These are phyloP conservation scores for Lindgomyces ingoldianus DNA, from an alignment of 495 filamentous ascomycete genomes.

Conservation along the genomic window DNA sequence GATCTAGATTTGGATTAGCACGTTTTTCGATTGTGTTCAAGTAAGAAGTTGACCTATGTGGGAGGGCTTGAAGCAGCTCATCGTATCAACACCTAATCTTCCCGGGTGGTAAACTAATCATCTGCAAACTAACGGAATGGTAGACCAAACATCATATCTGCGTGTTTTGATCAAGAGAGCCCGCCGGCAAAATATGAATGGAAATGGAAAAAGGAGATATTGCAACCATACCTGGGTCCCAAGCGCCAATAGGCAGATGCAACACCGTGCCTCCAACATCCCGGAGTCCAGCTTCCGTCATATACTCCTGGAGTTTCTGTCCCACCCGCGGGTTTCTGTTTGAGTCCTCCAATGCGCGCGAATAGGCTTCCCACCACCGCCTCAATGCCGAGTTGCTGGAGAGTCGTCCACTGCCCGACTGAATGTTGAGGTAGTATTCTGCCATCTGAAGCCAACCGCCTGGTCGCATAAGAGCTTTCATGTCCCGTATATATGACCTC, in stretches of 20 bases:
- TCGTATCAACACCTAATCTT: no score
- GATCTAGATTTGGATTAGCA: constrained; percentile 26
- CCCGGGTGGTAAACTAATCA: no score
- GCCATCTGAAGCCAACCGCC: constrained; percentile 91
- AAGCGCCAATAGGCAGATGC: constrained; percentile 33
- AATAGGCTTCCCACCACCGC: constrained; percentile 41
- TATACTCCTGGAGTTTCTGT: constrained; percentile 20
- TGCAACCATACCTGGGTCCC: constrained; percentile 27
- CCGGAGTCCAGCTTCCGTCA: constrained; percentile 23
- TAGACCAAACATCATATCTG: not conserved
- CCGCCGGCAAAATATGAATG: no score
- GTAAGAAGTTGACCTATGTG: not conserved
- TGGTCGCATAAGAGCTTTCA: constrained; percentile 64
- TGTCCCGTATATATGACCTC: constrained; percentile 76
- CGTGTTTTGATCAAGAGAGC: not conserved
- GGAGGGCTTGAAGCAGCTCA: no score
- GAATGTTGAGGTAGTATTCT: constrained; percentile 83
- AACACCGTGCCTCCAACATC: constrained; percentile 21
- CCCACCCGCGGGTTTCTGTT: constrained; percentile 43
- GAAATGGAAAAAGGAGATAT: not conserved
- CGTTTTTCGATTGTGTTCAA: not conserved
- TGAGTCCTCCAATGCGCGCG: constrained; percentile 29
- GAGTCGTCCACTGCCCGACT: constrained; percentile 86
- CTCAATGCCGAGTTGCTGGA: constrained; percentile 49
- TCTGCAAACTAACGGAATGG: no score